Conservation (phyloP, 2,329 filamentous ascomycete species). For the Botryotinia calthae region DNA sequence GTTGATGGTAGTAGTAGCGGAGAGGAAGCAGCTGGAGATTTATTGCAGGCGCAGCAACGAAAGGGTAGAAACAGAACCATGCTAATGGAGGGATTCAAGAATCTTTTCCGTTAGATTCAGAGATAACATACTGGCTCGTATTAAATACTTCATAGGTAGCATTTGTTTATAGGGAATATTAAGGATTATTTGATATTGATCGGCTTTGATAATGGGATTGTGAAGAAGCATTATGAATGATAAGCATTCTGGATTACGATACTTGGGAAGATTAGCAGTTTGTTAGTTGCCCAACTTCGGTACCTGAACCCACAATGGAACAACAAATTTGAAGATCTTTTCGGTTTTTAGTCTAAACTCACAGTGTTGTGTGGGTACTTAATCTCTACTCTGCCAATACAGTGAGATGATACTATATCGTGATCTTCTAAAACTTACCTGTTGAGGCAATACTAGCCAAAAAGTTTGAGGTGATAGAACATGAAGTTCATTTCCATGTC, state of each 20-base stretch:
- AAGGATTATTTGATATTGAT: not conserved
- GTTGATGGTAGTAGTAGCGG: slow-evolving; percentile 15
- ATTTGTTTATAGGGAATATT: not conserved
- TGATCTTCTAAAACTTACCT: not conserved
- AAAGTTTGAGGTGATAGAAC: not conserved
- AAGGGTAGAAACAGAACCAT: slow-evolving; percentile 29
- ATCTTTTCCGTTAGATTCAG: slow-evolving; percentile 34
- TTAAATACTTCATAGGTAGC: not conserved
- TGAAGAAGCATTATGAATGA: no score
- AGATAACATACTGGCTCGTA: not conserved
- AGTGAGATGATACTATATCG: not conserved
- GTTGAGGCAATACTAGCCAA: not conserved
- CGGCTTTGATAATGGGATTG: not conserved
- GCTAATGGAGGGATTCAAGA: slow-evolving; percentile 34
- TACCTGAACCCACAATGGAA: no score
- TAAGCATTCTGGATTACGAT: not conserved
- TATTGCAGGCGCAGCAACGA: slow-evolving; percentile 21
- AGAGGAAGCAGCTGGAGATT: slow-evolving; percentile 18
- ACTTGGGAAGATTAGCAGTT: not conserved
- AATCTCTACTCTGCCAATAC: no score
- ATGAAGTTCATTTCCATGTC: not conserved
- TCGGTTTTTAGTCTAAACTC: no score
- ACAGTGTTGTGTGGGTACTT: no score
- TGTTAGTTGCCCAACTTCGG: not conserved
- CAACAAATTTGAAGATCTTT: no score